These are phyloP conservation scores for Geotrichum bryndzae DNA, from an alignment of 1,139 yeast genomes.

Conservation along the genomic window DNA sequence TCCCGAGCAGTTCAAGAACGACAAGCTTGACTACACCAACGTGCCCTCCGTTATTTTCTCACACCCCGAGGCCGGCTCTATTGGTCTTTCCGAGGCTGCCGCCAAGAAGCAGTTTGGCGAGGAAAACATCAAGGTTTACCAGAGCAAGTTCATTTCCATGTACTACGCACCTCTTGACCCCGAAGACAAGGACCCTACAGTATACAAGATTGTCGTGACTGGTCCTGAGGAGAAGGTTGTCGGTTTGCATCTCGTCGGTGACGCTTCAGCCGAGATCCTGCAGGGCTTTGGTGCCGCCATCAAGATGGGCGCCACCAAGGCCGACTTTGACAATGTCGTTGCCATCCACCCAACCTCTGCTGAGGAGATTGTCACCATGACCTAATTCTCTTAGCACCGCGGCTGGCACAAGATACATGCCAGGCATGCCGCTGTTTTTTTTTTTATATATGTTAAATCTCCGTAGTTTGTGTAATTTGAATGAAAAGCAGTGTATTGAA, in stretches of 20 bases:
- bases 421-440: no score
- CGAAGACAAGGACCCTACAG: conserved; percentile 79
- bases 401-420: no score
- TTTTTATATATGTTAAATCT: no score
- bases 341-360: conserved; percentile 99
- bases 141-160: conserved; percentile 82
- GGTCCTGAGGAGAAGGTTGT: conserved; percentile 89
- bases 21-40: conserved; percentile 73
- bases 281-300: conserved; percentile 98
- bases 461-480: no score
- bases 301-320: conserved; percentile 90
- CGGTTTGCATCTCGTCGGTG: conserved; percentile 92
- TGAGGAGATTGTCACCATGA: conserved; percentile 91
- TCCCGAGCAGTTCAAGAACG: conserved; percentile 54
- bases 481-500: no score
- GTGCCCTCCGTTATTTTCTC: conserved; percentile 91
- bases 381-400: conserved; percentile 31
- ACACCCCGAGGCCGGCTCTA: conserved; percentile 95
- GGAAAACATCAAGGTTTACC: conserved; percentile 74
- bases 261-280: conserved; percentile 79
- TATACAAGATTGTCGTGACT: conserved; percentile 71
- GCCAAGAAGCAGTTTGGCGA: conserved; percentile 76
- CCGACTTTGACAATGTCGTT: conserved; percentile 88
- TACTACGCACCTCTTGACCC: conserved; percentile 68
- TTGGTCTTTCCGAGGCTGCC: conserved; percentile 74